Evolutionary conservation across 805 yeast species (phyloP).

Genomic region (Ogataea thermomethanolica): DNA sequence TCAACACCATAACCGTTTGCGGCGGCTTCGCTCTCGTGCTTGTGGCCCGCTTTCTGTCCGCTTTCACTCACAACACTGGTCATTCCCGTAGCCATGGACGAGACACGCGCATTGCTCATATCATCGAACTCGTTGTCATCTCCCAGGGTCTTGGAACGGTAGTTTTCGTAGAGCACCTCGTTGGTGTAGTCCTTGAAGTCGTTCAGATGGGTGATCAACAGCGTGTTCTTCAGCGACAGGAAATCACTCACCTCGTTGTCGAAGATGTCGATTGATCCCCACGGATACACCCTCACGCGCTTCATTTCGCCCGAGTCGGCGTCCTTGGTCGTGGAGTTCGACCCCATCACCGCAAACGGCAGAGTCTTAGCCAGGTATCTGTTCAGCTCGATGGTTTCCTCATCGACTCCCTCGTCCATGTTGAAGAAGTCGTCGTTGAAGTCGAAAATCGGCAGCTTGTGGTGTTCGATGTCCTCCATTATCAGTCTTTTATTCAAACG

Average conservation of each 20-base stretch:
- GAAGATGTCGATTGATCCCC: slow-evolving; percentile 63
- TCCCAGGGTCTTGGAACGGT: slow-evolving; percentile 61
- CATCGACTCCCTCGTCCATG: slow-evolving; percentile 29
- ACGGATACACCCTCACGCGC: slow-evolving; percentile 57
- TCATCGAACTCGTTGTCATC: slow-evolving; percentile 18
- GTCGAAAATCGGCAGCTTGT: slow-evolving; percentile 71
- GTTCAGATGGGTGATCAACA: slow-evolving; percentile 78
- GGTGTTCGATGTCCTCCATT: slow-evolving; percentile 68
- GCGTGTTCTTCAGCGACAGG: slow-evolving; percentile 70
- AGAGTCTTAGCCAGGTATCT: slow-evolving; percentile 41
- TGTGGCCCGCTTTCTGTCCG: neutral
- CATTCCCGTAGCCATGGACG: slow-evolving; percentile 13
- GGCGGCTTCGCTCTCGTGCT: neutral
- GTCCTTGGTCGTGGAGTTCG: slow-evolving; percentile 40
- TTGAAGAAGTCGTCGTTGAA: slow-evolving; percentile 59
- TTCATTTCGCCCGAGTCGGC: slow-evolving; percentile 35
- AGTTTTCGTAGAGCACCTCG: slow-evolving; percentile 80
- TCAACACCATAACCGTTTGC: slow-evolving; percentile 6
- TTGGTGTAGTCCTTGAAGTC: slow-evolving; percentile 89
- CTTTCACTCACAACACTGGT: slow-evolving; percentile 6
- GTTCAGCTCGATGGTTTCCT: slow-evolving; percentile 31
- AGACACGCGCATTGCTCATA: slow-evolving; percentile 9
- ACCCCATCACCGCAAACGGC: slow-evolving; percentile 67
- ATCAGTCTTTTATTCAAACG: slow-evolving; percentile 69
- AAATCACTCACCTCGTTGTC: slow-evolving; percentile 76